A percentile compares a stretch with the other conserved stretches of the same genome.
These are phyloP conservation scores for Aspergillus vadensis DNA, from an alignment of 2,329 filamentous ascomycete genomes.

Conservation along the genomic window DNA sequence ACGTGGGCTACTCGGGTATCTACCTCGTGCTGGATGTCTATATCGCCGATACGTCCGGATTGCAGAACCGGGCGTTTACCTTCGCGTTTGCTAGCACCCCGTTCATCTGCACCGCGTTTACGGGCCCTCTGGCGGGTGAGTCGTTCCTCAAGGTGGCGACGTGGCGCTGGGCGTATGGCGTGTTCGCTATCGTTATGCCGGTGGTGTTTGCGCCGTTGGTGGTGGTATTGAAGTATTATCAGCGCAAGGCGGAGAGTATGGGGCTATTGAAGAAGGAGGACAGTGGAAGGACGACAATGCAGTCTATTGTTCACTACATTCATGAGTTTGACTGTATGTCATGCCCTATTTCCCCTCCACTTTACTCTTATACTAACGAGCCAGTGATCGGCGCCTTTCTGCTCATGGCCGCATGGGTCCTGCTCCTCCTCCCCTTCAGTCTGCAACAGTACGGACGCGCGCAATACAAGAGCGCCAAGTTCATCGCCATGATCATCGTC, in stretches of 20 bases:
- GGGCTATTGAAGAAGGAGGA: constrained; percentile 52
- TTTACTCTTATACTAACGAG: not conserved
- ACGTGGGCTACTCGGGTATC: constrained; percentile 59
- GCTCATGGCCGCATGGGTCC: constrained; percentile 59
- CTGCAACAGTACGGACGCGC: constrained; percentile 46
- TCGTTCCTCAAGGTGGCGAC: constrained; percentile 53
- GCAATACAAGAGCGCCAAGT: constrained; percentile 47
- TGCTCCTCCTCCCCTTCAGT: constrained; percentile 67
- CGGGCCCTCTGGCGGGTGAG: constrained; percentile 55
- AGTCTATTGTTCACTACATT: constrained; percentile 58
- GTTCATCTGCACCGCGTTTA: constrained; percentile 62
- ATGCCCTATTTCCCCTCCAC: constrained; percentile 49
- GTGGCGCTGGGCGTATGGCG: constrained; percentile 66
- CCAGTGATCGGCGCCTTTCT: constrained; percentile 25
- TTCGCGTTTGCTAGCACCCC: constrained; percentile 62
- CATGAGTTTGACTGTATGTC: constrained; percentile 62
- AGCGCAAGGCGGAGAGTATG: constrained; percentile 58
- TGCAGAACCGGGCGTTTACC: constrained; percentile 64
- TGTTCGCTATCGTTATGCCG: constrained; percentile 63
- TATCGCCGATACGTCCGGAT: constrained; percentile 63
- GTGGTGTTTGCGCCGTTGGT: constrained; percentile 59
- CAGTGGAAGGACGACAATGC: constrained; percentile 49
- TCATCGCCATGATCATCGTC: constrained; percentile 55
- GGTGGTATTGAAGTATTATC: constrained; percentile 58
- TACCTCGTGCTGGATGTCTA: constrained; percentile 61